Conservation (phyloP, 345 rosid genomes). For the Jatropha curcas region DNA sequence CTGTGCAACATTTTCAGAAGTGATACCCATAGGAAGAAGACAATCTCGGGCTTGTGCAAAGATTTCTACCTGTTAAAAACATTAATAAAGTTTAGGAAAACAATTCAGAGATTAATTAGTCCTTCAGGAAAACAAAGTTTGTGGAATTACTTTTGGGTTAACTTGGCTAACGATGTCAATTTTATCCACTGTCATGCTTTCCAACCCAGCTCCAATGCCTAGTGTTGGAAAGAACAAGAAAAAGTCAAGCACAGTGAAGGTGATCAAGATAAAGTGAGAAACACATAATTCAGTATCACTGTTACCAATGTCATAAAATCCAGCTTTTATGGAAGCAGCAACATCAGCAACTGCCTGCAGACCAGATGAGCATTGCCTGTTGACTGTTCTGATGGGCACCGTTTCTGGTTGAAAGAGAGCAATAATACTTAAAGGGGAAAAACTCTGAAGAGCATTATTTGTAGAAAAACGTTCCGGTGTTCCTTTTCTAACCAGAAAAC, state of each 20-base stretch:
- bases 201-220: conserved; percentile 95
- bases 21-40: conserved; percentile 96
- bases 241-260: conserved; percentile 12
- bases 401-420: conserved; percentile 45
- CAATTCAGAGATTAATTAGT: conserved; percentile 5
- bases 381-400: conserved; percentile 86
- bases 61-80: conserved; percentile 46
- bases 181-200: conserved; percentile 67
- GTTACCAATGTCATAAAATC: conserved; percentile 79
- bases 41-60: conserved; percentile 81
- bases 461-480: neutral
- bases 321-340: conserved; percentile 84
- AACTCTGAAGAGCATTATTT: neutral
- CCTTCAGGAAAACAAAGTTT: neutral
- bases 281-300: neutral
- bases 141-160: conserved; percentile 65
- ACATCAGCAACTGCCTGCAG: conserved; percentile 95
- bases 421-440: conserved; percentile 4
- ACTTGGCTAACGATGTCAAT: conserved; percentile 22
- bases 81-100: conserved; percentile 10
- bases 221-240: conserved; percentile 18
- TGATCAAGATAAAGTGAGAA: neutral
- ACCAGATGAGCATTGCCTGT: conserved; percentile 94
- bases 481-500: neutral
- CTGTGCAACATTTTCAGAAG: conserved; percentile 94